Evolutionary conservation across 2,329 filamentous ascomycete genomes (phyloP), one percentile per base, ranked within the genome.

Genomic region (Aspergillus hiratsukae): DNA sequence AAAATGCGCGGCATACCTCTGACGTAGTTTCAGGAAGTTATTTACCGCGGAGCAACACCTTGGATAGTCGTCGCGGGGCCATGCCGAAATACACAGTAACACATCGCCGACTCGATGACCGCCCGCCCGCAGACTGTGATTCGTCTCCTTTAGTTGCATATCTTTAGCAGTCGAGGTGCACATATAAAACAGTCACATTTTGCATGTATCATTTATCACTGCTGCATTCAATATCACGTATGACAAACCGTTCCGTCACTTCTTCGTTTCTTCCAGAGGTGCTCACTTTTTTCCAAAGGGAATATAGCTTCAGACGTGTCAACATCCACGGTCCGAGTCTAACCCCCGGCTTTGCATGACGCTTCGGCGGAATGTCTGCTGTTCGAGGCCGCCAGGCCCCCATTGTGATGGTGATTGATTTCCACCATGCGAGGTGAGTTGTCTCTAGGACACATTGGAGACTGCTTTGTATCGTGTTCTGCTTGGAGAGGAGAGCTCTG

Each of bases 391-490:
- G 77, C 79, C 71, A 74, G 66, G 67, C 72, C 55, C 89, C 89
- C 48, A 80, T 92, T 69, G 87, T 93, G 50, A 85, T 87, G 61
- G 88, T 93, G 57, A 88, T 93, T 66, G 89, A 88, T 72, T 93
- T 93, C 71, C 89, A 93, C 75, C 89, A 93, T 80, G 88, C 89
- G 58, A 72, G 76, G 77, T 78, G 61, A 67, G 74, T 68, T 25
- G 25, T n/a, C 23, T 49, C 10, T 48, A 35, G 19, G 11, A 23
- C 19, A 37, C 31, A 17, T 27, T 23, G 19, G 9, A 14, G 40
- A 27, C 29, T 40, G 41, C 29, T 23, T 17, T 45, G 41, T 45
- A 37, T 37, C 14, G 14, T 17, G 31, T 37, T 37, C 31, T 17
- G 31, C 31, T 37, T 7, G 31, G 17, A 37, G 14, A 17, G 21